Percentiles rank a stretch among this genome's conserved stretches.
Conservation (phyloP, 2,329 filamentous ascomycete species). For the Paecilomyces sp. region DNA sequence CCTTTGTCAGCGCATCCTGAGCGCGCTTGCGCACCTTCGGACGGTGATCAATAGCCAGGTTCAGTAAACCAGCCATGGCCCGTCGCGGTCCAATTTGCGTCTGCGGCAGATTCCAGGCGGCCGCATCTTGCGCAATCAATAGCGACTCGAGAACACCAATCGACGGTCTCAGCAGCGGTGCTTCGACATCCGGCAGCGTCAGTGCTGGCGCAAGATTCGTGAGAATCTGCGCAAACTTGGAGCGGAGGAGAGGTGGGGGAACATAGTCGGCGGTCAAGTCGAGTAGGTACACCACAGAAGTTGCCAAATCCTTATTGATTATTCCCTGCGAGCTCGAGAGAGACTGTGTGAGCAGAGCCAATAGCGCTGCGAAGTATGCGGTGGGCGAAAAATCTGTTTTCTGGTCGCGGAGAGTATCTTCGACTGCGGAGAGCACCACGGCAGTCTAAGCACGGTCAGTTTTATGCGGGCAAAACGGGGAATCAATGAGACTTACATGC, state of each 20-base stretch:
- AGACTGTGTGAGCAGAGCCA: slow-evolving; percentile 77
- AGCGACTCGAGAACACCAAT: slow-evolving; percentile 93
- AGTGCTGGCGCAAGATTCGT: slow-evolving; percentile 78
- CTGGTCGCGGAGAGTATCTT: slow-evolving; percentile 85
- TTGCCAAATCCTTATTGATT: slow-evolving; percentile 73
- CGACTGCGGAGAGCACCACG: slow-evolving; percentile 82
- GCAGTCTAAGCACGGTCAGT: slow-evolving; percentile 33
- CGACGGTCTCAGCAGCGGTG: slow-evolving; percentile 75
- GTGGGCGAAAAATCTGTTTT: slow-evolving; percentile 77
- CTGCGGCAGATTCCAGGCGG: slow-evolving; percentile 80
- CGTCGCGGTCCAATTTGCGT: slow-evolving; percentile 78
- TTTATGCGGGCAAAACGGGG: slow-evolving; percentile 5
- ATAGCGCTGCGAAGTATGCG: slow-evolving; percentile 90
- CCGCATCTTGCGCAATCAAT: slow-evolving; percentile 76
- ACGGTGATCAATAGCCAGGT: slow-evolving; percentile 74
- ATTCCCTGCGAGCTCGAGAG: slow-evolving; percentile 55
- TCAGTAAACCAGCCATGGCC: slow-evolving; percentile 78
- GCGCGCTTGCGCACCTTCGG: slow-evolving; percentile 93
- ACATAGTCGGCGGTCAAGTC: slow-evolving; percentile 82
- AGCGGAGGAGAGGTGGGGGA: slow-evolving; percentile 77
- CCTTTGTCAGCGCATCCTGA: slow-evolving; percentile 76
- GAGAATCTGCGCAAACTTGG: slow-evolving; percentile 93
- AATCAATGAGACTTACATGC: slow-evolving; percentile 53
- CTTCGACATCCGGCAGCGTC: slow-evolving; percentile 72
- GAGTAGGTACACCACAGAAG: slow-evolving; percentile 89